A percentile compares a stretch with the other conserved stretches of the same genome.
These are phyloP conservation scores for Ceratocystiopsis sp. DNA, from an alignment of 2,329 filamentous ascomycete species.

Conservation along the genomic window DNA sequence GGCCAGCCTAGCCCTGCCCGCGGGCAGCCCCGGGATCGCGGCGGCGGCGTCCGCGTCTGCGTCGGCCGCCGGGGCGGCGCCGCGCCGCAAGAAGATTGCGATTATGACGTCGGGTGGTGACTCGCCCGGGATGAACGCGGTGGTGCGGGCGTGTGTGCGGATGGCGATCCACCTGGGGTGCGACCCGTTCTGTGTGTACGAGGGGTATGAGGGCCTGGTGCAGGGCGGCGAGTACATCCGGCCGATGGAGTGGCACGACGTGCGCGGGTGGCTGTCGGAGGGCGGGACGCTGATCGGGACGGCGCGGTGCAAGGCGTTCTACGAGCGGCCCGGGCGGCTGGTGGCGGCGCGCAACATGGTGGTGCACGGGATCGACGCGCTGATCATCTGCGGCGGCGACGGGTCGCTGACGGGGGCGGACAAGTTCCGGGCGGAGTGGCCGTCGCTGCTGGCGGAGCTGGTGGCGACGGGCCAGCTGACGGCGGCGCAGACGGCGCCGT, in stretches of 20 bases:
- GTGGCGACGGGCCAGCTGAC: conserved; percentile 57
- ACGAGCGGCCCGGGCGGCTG: conserved; percentile 69
- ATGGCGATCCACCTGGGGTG: conserved; percentile 76
- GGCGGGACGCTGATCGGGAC: conserved; percentile 94
- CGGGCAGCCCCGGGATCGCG: conserved; percentile 14
- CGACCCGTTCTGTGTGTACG: conserved; percentile 68
- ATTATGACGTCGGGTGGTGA: conserved; percentile 93
- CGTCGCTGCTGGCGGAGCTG: conserved; percentile 69
- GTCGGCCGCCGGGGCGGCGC: conserved; percentile 10
- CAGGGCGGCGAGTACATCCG: conserved; percentile 76
- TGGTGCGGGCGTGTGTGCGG: conserved; percentile 76
- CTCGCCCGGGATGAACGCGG: conserved; percentile 87
- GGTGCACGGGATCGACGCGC: conserved; percentile 77
- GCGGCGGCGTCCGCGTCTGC: background rate
- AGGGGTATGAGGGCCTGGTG: conserved; percentile 92
- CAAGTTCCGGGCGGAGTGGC: conserved; percentile 85
- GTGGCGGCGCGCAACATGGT: conserved; percentile 90
- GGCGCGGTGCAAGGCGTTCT: conserved; percentile 82
- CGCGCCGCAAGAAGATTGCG: conserved; percentile 56
- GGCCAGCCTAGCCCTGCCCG: conserved; percentile 11
- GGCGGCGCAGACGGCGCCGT: conserved; percentile 53
- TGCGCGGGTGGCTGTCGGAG: conserved; percentile 83
- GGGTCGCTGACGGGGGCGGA: conserved; percentile 92
- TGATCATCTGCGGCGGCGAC: conserved; percentile 94
- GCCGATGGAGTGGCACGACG: conserved; percentile 81